Percentiles rank a stretch among this genome's conserved stretches.
Evolutionary conservation across 2,329 filamentous ascomycete species (phyloP).

Genomic region (Beauveria sp.): DNA sequence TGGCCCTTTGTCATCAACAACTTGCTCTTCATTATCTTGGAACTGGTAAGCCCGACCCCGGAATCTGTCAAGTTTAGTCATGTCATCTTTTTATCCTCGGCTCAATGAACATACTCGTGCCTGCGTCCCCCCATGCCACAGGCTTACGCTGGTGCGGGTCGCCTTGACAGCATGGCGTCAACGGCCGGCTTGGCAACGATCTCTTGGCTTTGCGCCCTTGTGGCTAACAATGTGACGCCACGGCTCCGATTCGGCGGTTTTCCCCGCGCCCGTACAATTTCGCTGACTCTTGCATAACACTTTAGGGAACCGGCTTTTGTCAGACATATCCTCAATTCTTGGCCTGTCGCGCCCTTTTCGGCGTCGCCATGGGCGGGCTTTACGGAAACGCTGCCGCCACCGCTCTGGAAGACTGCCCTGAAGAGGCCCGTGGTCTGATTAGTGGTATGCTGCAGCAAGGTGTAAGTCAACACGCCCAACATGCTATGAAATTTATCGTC

Average conservation of each 20-base stretch:
- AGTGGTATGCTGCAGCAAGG: constrained; percentile 71
- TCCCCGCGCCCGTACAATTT: background rate
- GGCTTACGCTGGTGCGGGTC: constrained; percentile 6
- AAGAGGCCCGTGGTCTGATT: constrained; percentile 63
- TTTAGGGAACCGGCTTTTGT: constrained; percentile 58
- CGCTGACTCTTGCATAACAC: background rate
- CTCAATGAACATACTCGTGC: background rate
- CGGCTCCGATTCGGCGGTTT: background rate
- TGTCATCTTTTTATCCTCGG: background rate
- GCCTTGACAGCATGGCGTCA: background rate
- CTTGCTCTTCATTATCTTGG: constrained; percentile 61
- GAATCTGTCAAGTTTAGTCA: background rate
- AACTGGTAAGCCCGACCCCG: constrained; percentile 45
- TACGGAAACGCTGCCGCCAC: constrained; percentile 75
- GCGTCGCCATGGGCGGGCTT: constrained; percentile 74
- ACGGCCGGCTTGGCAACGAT: background rate
- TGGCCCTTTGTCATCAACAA: constrained; percentile 76
- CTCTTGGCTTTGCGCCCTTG: constrained; percentile 3
- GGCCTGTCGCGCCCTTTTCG: constrained; percentile 67
- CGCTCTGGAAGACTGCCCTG: constrained; percentile 66
- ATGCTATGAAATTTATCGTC: background rate
- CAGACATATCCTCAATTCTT: constrained; percentile 64
- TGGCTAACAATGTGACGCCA: background rate
- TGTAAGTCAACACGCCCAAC: constrained; percentile 21
- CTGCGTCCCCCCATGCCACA: background rate